Evolutionary conservation across 305 asterid genomes (phyloP), one percentile per base, ranked within the genome.

Genomic region (Fraxinus latifolia): DNA sequence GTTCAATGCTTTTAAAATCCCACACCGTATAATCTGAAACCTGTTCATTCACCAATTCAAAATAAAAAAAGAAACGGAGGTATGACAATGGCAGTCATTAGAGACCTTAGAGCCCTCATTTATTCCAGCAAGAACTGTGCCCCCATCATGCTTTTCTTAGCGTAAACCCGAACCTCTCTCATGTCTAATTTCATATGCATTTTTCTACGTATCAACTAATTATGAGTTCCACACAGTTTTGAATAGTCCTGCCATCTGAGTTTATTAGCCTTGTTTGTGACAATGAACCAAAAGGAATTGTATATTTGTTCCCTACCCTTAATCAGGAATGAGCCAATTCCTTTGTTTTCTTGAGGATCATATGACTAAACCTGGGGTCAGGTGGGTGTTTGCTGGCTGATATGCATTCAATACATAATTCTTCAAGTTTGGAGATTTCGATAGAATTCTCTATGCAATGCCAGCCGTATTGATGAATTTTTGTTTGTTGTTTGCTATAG

Each of bases 81-180:
- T 58, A 58, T 15, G 9, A n/a, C 39, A 5, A 34, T 34, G 39
- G 39, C 0, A 25, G 27, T 25, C 86, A 76, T 83, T 87, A 86
- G 95, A 86, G 91, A 92, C 73, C 92, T 93, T 3, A 83, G 95
- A 86, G 94, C 93, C 68, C 92, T 95, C 75, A 91, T 95, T 85
- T 91, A 91, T 2, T 8, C 47, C 72, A 82, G 88, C 89, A 91
- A 90, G 87, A 90, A 86, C 34, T 93, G 97, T 70, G 98, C 97
- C 60, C 97, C 98, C 1, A 90, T 95, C 67, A 89, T 93, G 93
- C 98, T 95, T 79, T 97, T 98, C 11, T 85, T 91, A 88, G 98
- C 98, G 95, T 93, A 91, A 83, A 0, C 17, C 31, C 12, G 2
- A 17, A 7, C 27, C 31, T 34, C 37, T 31, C 78, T 29, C 55